Evolutionary conservation across 768 basidiomycete species (phyloP).

Genomic region (Leccinum subgranulosum): DNA sequence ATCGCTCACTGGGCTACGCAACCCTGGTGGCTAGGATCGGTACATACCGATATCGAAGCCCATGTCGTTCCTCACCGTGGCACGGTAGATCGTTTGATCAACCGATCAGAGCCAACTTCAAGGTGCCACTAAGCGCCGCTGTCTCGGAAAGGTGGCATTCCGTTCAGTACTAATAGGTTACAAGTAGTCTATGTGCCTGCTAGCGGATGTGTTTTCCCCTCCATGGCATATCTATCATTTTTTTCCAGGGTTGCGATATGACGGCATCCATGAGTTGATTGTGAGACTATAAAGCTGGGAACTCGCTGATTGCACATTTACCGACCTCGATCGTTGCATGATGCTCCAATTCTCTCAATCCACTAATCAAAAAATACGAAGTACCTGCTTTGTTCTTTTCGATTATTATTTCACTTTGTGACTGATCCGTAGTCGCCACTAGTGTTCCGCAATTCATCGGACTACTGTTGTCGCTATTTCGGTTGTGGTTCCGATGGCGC

Average conservation of each 20-base stretch:
- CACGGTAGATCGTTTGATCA: not conserved
- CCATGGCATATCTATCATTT: not conserved
- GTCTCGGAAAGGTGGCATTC: not conserved
- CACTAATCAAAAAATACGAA: conserved; percentile 7
- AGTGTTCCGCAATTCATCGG: conserved; percentile 11
- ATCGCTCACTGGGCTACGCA: conserved; percentile 90
- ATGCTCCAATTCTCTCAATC: conserved; percentile 14
- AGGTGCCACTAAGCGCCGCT: not conserved
- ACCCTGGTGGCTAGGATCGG: conserved; percentile 39
- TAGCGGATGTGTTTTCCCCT: not conserved
- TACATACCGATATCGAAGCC: not conserved
- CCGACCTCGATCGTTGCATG: not conserved
- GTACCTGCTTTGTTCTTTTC: not conserved
- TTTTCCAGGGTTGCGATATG: not conserved
- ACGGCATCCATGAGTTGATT: not conserved
- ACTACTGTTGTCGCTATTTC: conserved; percentile 15
- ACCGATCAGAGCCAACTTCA: not conserved
- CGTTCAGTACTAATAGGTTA: not conserved
- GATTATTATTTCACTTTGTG: not conserved
- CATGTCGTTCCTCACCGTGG: not conserved
- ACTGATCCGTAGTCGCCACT: conserved; percentile 1
- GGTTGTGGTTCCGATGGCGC: conserved; percentile 15
- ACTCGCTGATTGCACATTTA: not conserved
- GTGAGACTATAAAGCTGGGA: conserved; percentile 1
- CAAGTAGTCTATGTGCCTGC: not conserved